phyloP scores from a whole-genome alignment of 2,329 filamentous ascomycete genomes.

The Elsinoe ampelina region DNA sequence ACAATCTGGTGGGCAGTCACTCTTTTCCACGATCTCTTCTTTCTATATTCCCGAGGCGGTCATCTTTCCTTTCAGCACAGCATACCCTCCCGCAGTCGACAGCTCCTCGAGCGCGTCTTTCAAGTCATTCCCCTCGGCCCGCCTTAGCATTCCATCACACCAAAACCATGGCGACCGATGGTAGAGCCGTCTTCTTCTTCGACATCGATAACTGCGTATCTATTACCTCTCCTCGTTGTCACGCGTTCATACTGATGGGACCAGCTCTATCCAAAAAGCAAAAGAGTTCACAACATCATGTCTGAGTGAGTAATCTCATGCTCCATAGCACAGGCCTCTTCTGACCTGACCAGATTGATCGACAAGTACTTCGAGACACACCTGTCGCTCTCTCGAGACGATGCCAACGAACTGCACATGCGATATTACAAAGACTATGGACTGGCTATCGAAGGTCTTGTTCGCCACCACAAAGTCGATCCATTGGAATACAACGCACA shows the following conservation, averaged over 20 bases:
- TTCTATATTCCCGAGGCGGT: background rate
- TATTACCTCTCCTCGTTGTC: constrained; percentile 14
- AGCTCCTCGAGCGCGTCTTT: background rate
- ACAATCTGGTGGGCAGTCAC: background rate
- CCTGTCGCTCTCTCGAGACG: constrained; percentile 61
- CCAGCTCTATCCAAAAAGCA: constrained; percentile 76
- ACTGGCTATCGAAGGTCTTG: constrained; percentile 90
- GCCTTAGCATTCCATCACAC: background rate
- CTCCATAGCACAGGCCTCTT: constrained; percentile 47
- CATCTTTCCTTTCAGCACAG: background rate
- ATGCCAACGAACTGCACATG: constrained; percentile 76
- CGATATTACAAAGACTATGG: constrained; percentile 96
- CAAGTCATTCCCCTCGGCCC: background rate
- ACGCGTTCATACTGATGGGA: background rate
- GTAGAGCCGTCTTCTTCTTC: constrained; percentile 59
- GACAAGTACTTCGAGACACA: constrained; percentile 57
- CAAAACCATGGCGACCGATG: constrained; percentile 19
- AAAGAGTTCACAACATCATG: constrained; percentile 84
- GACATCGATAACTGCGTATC: constrained; percentile 94
- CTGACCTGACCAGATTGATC: background rate
- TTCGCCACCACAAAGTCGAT: constrained; percentile 89
- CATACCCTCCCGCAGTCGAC: background rate
- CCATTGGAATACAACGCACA: constrained; percentile 88
- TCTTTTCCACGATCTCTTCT: background rate
- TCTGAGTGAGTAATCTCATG: constrained; percentile 38